Base-by-base conservation (phyloP, 129 eudicot species). In the Apium graveolens region DNA sequence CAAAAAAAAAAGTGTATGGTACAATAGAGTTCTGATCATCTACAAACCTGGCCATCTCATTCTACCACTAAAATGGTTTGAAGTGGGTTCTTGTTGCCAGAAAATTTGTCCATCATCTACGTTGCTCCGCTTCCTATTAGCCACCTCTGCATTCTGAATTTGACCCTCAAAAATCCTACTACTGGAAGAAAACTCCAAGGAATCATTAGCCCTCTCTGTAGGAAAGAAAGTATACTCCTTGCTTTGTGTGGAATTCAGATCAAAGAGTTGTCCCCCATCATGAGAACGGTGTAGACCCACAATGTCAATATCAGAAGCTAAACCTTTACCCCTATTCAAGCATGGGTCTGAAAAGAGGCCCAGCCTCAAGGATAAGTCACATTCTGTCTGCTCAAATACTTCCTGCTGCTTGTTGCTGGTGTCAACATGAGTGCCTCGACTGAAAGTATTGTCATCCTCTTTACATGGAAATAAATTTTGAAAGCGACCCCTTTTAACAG, bases 331-430 rank as follows among this genome's bases (percentile, higher is more conserved):
- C 76, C 62, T 51, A 72, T 83, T 75, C 16, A 73, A 73, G 79
- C 75, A 39, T 31, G 83, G 81, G 16, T 84, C 83, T 5, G 87
- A 81, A 75, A 66, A 78, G 38, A 80, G 80, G 70, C 98, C 98
- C 96, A 93, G 85, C 76, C 98, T 82, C 78, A 93, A 83, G 48
- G 98, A 93, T 83, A 91, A 84, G 74, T 93, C 98, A 80, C 90
- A 93, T 9, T 80, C 89, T 75, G 31, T 51, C 80, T 60, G 60
- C 79, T 78, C 86, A 81, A 86, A 80, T 69, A 51, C 84, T 74
- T 76, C 81, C 76, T 51, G 81, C 14, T 73, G 77, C 55, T 77
- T 66, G 44, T 80, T 86, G 35, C 74, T 55, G 35, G 32, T 35
- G 69, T 80, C 69, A 45, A 65, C 74, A 75, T 82, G 80, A 42